Conservation (phyloP, 192 early-diverging fungal species). For the Spizellomyces punctatus region DNA sequence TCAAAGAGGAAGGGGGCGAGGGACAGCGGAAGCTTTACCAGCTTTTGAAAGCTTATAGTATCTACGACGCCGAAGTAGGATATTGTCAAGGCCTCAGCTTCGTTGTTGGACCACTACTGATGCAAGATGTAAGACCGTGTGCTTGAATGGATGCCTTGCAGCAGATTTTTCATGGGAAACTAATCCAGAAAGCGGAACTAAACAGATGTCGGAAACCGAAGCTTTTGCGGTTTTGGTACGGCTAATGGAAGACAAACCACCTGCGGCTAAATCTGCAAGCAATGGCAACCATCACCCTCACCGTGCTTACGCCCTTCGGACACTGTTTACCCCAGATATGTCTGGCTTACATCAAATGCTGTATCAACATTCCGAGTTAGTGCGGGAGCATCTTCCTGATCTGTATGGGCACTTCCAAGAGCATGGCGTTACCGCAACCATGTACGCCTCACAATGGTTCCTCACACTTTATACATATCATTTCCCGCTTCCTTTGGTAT, state of each 20-base stretch:
- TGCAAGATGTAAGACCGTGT: conserved; percentile 66
- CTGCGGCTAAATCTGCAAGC: neutral
- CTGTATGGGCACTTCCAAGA: conserved; percentile 74
- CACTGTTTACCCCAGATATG: conserved; percentile 87
- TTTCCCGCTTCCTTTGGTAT: conserved; percentile 85
- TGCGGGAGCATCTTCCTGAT: conserved; percentile 77
- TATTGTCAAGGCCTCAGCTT: conserved; percentile 96
- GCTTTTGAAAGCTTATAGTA: conserved; percentile 85
- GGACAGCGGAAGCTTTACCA: conserved; percentile 87
- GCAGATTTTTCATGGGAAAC: too few relatives aligned
- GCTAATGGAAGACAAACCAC: conserved; percentile 68
- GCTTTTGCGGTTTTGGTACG: conserved; percentile 88
- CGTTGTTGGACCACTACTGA: conserved; percentile 82
- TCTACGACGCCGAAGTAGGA: conserved; percentile 88
- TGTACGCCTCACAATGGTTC: conserved; percentile 97
- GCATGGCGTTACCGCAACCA: conserved; percentile 81
- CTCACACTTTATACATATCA: conserved; percentile 96
- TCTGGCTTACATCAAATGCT: conserved; percentile 79
- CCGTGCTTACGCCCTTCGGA: conserved; percentile 74
- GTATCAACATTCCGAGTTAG: conserved; percentile 81
- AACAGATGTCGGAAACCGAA: conserved; percentile 87
- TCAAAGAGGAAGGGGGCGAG: conserved; percentile 72
- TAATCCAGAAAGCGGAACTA: too few relatives aligned
- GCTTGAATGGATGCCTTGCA: neutral
- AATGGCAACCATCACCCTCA: neutral